Evolutionary conservation across 495 filamentous ascomycete species (phyloP).

Genomic region (Terfezia boudieri): DNA sequence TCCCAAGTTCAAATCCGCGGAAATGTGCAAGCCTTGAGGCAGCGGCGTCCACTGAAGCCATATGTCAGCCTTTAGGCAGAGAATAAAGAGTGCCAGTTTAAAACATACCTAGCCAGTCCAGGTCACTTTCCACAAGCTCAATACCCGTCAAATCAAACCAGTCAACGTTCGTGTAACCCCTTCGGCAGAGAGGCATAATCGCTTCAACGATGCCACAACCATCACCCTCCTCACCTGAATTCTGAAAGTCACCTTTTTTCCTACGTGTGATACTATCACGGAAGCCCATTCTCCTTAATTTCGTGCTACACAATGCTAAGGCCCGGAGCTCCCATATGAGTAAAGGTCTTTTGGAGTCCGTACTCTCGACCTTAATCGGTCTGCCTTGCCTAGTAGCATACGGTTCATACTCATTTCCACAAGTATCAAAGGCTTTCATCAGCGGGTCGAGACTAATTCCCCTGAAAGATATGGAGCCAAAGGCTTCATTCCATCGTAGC

Average conservation of each 20-base stretch:
- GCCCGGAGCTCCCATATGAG: conserved; percentile 54
- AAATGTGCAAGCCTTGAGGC: conserved; percentile 42
- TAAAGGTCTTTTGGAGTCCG: conserved; percentile 35
- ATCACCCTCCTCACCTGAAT: conserved; percentile 25
- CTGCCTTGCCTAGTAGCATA: conserved; percentile 34
- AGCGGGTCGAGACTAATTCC: conserved; percentile 48
- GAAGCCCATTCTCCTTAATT: conserved; percentile 42
- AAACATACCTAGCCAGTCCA: conserved; percentile 32
- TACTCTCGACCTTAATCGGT: conserved; percentile 31
- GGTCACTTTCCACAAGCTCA: conserved; percentile 55
- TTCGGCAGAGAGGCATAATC: conserved; percentile 51
- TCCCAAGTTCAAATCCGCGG: conserved; percentile 59
- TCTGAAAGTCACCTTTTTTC: neutral
- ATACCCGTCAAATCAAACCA: conserved; percentile 70
- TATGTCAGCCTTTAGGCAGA: neutral
- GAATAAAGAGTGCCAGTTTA: neutral
- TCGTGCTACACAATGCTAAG: conserved; percentile 42
- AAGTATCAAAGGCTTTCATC: conserved; percentile 35
- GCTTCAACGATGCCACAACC: conserved; percentile 64
- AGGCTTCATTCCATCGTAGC: conserved; percentile 79
- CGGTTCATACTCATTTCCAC: conserved; percentile 42
- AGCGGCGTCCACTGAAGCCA: conserved; percentile 41
- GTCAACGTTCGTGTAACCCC: conserved; percentile 50
- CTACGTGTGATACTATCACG: conserved; percentile 19
- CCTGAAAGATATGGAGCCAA: conserved; percentile 62